Evolutionary conservation across 2,329 filamentous ascomycete genomes (phyloP).

Genomic region (Cladosporium velox): DNA sequence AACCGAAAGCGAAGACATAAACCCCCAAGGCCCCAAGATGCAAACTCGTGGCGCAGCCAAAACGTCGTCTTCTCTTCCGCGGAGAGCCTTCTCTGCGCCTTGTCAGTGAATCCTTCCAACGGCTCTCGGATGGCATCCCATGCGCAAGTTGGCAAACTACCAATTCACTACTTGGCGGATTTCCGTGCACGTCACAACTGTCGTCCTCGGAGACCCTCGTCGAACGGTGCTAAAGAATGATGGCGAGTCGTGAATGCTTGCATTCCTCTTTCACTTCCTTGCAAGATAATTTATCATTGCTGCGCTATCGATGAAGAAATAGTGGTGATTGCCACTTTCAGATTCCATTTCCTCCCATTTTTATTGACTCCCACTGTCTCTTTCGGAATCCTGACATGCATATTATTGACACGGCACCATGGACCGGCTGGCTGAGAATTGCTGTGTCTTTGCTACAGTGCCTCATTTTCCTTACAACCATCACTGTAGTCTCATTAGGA

Average conservation of each 20-base stretch:
- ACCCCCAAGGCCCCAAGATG: neutral
- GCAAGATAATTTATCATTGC: neutral
- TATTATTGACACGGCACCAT: constrained; percentile 26
- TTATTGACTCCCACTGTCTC: neutral
- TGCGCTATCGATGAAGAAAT: neutral
- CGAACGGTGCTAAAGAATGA: neutral
- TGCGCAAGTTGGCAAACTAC: neutral
- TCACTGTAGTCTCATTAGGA: constrained; percentile 22
- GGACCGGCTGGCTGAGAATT: constrained; percentile 25
- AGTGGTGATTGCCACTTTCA: neutral
- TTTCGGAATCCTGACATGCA: constrained; percentile 21
- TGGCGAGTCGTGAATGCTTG: neutral
- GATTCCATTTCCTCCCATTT: neutral
- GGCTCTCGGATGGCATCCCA: neutral
- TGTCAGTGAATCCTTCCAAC: neutral
- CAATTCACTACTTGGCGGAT: neutral
- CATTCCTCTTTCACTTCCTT: neutral
- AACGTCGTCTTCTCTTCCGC: neutral
- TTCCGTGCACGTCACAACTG: neutral
- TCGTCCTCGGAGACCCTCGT: neutral
- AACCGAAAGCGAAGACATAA: neutral
- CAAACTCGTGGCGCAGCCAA: neutral
- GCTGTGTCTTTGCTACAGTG: constrained; percentile 24
- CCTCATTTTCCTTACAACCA: constrained; percentile 23
- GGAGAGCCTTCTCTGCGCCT: neutral